These are phyloP conservation scores for Alloascoidea africana DNA, from an alignment of 805 yeast genomes.

Conservation along the genomic window DNA sequence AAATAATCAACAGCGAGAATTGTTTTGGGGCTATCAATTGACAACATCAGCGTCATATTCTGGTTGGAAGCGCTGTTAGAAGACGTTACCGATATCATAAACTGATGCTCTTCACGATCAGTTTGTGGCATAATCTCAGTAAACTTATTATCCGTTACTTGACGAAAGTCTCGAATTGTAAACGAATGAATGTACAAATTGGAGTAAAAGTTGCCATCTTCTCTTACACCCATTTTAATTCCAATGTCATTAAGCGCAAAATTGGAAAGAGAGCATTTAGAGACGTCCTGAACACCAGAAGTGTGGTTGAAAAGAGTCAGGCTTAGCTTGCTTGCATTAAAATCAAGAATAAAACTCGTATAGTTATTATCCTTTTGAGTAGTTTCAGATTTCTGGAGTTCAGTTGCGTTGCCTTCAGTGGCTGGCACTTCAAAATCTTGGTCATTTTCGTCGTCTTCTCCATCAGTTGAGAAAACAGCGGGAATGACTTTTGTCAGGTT, in stretches of 20 bases:
- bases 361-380: too few species aligned
- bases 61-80: conserved; percentile 25
- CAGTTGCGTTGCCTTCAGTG: too few species aligned
- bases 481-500: conserved; percentile 10
- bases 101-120: conserved; percentile 50
- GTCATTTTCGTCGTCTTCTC: conserved; percentile 3
- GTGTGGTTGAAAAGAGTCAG: conserved; percentile 15
- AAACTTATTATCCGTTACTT: conserved; percentile 48
- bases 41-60: conserved; percentile 34
- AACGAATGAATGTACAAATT: conserved; percentile 57
- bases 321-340: conserved; percentile 8
- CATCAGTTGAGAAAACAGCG: conserved; percentile 7
- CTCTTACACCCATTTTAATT: conserved; percentile 31
- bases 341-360: conserved; percentile 11
- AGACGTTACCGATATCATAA: conserved; percentile 37
- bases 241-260: conserved; percentile 48
- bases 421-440: too few species aligned
- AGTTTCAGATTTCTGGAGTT: too few species aligned
- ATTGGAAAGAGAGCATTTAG: conserved; percentile 27
- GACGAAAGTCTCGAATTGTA: conserved; percentile 62
- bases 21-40: conserved; percentile 68
- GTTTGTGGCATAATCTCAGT: conserved; percentile 68
- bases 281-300: conserved; percentile 5
- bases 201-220: conserved; percentile 40
- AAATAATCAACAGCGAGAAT: conserved; percentile 79